phyloP scores from a whole-genome alignment of 257 asterid species.

The Solanum virginianum region DNA sequence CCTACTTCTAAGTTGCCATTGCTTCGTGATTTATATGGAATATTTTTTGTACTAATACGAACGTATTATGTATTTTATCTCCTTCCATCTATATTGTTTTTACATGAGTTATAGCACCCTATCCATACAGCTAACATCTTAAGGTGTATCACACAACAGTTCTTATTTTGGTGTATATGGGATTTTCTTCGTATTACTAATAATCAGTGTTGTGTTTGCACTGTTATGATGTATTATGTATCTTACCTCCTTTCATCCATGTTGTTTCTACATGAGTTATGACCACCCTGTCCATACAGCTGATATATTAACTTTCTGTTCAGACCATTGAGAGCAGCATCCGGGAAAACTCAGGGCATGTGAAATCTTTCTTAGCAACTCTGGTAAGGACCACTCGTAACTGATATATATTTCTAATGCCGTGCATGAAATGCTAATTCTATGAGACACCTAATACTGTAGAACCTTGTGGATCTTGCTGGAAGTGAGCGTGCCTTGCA shows the following conservation, averaged over 20 bases:
- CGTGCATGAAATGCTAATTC: background rate
- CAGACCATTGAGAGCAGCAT: slow-evolving; percentile 81
- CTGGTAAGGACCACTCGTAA: slow-evolving; percentile 40
- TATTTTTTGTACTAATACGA: background rate
- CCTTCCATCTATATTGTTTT: background rate
- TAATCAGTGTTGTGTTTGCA: background rate
- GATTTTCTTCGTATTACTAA: background rate
- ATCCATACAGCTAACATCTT: background rate
- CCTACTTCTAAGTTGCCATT: background rate
- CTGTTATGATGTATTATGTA: background rate
- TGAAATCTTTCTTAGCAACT: slow-evolving; percentile 72
- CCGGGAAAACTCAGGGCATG: slow-evolving; percentile 58
- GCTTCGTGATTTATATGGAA: background rate
- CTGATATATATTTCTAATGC: background rate
- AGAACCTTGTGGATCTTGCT: slow-evolving; percentile 99
- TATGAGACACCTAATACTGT: slow-evolving; percentile 4
- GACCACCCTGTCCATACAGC: background rate
- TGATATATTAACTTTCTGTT: slow-evolving; percentile 1
- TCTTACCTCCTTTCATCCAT: background rate
- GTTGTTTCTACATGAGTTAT: background rate
- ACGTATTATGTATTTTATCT: background rate
- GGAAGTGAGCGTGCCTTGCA: slow-evolving; percentile 92
- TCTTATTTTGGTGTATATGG: background rate
- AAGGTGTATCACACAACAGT: background rate
- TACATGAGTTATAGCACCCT: background rate